Evolutionary conservation across 169 alveolate species (phyloP).

Genomic region (Perkinsus marinus): DNA sequence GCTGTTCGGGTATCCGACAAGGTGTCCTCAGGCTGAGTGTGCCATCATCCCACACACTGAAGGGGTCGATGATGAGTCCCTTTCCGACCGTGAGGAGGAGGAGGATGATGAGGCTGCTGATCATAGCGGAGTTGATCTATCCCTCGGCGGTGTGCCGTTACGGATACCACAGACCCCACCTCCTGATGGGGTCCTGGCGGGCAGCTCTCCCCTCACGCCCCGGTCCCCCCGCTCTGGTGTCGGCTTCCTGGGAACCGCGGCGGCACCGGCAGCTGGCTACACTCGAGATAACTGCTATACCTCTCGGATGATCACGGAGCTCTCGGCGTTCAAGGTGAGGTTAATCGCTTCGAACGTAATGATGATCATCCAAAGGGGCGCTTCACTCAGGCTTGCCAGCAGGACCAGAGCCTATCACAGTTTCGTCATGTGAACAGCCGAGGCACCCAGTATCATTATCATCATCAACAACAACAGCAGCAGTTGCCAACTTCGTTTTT

Average conservation of each 20-base stretch:
- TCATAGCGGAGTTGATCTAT: neutral
- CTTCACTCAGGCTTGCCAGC: neutral
- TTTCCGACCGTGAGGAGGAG: neutral
- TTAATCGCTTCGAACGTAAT: neutral
- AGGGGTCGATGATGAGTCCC: neutral
- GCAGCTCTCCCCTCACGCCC: neutral
- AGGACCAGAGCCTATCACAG: neutral
- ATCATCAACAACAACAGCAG: neutral
- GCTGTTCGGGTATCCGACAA: too few species aligned
- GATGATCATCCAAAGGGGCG: neutral
- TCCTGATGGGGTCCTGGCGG: neutral
- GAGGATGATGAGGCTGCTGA: too few species aligned
- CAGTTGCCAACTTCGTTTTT: neutral
- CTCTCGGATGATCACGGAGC: neutral
- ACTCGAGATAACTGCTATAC: neutral
- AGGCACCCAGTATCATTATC: too few species aligned
- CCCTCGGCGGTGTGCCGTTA: neutral
- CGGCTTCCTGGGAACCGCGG: neutral
- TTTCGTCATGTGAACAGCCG: neutral
- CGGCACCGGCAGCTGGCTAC: neutral
- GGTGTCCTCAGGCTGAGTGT: neutral
- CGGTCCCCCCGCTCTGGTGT: too few species aligned
- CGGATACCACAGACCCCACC: neutral
- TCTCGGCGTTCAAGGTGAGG: neutral
- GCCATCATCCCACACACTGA: neutral